Base-by-base conservation (phyloP, 768 basidiomycete genomes). In the Amanita pallidorosea region DNA sequence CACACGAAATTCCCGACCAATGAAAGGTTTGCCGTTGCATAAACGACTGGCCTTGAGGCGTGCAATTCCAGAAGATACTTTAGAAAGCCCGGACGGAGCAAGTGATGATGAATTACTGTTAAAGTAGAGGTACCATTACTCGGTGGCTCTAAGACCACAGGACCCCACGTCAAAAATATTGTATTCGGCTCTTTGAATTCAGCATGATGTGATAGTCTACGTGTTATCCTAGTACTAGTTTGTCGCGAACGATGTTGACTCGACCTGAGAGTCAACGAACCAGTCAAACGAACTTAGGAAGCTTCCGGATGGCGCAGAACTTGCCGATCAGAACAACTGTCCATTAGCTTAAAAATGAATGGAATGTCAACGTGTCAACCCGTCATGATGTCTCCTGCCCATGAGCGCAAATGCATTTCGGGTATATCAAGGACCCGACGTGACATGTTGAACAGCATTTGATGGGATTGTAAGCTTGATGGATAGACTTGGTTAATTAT, bases 21-120 rank as follows among this genome's bases (percentile, higher is more conserved):
- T 13, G 53, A 49, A 18, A 51, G 47, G 22, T 54, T 49, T 5
- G 56, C 54, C 29, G 15, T 11, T 53, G 9, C 41, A 47, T 27
- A 57, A 31, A 51, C 59, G 41, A 49, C 33, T 23, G 41, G 11
- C 22, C 4, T 15, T 22, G 18, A 51, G 22, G 34, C 33, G 34
- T 7, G 15, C 7, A 23, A 27, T 43, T 11, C 20, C 8, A 43
- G 52, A 48, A 37, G 49, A 31, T 41, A 46, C 53, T 37, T 52
- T 56, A 44, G 51, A 53, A 35, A 51, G 51, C 7, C 4, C 9
- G 20, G 49, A 57, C 11, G 43, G 55, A 6, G 36, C 50, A 35
- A 60, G 59, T 36, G 61, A 64, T 20, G 63, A 63, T 29, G 63
- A 63, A 47, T 31, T 63, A 33, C 51, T 62, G 44, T 51, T 63